These are phyloP conservation scores for Colletotrichum sp. DNA, from an alignment of 2,329 filamentous ascomycete genomes.

Conservation along the genomic window DNA sequence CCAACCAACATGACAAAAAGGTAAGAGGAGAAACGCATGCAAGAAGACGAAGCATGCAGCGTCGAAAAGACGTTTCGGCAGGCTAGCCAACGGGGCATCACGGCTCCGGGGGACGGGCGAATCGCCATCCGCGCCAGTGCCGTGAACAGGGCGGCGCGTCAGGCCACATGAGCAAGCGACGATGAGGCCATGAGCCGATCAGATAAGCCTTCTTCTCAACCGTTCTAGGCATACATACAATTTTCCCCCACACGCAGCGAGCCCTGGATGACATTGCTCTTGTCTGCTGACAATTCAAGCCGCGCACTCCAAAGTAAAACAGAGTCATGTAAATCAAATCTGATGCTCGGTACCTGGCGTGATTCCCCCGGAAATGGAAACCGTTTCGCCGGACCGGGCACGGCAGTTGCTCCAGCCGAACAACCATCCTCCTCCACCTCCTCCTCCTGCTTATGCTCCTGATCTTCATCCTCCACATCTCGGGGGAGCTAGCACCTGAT, in stretches of 20 bases:
- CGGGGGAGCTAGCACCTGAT: background rate
- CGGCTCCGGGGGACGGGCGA: background rate
- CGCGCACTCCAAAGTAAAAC: background rate
- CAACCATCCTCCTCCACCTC: background rate
- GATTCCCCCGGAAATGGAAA: background rate
- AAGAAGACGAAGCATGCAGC: background rate
- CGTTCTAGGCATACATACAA: background rate
- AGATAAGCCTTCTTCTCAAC: background rate
- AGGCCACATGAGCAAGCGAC: background rate
- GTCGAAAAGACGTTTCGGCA: background rate
- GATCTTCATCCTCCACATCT: background rate
- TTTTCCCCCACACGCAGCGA: background rate
- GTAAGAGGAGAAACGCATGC: too few species aligned
- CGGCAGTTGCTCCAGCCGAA: background rate
- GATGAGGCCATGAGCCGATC: background rate
- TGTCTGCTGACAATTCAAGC: background rate
- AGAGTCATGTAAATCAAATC: background rate
- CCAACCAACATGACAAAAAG: background rate
- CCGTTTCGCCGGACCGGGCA: constrained; percentile 6
- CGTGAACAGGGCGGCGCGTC: background rate
- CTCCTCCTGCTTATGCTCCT: background rate
- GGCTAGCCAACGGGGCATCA: background rate
- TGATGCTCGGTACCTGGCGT: background rate
- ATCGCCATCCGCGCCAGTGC: background rate
- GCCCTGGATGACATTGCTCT: background rate